These are phyloP conservation scores for Citrullus amarus DNA, from an alignment of 306 rosid species.

Conservation along the genomic window DNA sequence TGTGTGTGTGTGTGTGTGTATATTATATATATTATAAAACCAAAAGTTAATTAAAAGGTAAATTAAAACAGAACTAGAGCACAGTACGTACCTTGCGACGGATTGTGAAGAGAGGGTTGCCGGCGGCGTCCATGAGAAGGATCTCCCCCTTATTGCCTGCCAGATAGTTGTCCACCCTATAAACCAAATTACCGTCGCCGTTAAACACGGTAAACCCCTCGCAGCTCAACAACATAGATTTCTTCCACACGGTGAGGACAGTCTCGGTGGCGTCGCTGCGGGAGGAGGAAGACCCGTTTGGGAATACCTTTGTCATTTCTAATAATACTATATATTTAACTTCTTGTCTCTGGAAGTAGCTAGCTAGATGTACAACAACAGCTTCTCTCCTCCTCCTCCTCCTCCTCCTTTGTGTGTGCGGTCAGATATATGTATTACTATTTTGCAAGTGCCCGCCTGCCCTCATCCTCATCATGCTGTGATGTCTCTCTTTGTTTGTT, in stretches of 20 bases:
- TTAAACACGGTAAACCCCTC: constrained; percentile 71
- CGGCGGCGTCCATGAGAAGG: constrained; percentile 73
- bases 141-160: constrained; percentile 35
- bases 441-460: background rate
- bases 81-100: constrained; percentile 35
- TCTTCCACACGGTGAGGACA: constrained; percentile 64
- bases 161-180: constrained; percentile 54
- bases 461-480: background rate
- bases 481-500: background rate
- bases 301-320: constrained; percentile 59
- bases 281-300: constrained; percentile 20
- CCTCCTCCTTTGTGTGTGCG: background rate
- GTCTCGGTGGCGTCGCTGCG: background rate
- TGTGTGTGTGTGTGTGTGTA: too few relatives aligned
- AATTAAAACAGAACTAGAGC: too few relatives aligned
- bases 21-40: background rate
- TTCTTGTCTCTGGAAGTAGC: background rate
- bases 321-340: background rate
- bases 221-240: constrained; percentile 56
- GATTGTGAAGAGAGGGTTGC: constrained; percentile 59
- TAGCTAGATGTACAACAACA: too few relatives aligned
- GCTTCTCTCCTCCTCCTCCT: background rate
- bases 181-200: constrained; percentile 38
- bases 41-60: too few relatives aligned
- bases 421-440: background rate